phyloP scores from a whole-genome alignment of 1,139 yeast species.

The Blastobotrys indianensis region DNA sequence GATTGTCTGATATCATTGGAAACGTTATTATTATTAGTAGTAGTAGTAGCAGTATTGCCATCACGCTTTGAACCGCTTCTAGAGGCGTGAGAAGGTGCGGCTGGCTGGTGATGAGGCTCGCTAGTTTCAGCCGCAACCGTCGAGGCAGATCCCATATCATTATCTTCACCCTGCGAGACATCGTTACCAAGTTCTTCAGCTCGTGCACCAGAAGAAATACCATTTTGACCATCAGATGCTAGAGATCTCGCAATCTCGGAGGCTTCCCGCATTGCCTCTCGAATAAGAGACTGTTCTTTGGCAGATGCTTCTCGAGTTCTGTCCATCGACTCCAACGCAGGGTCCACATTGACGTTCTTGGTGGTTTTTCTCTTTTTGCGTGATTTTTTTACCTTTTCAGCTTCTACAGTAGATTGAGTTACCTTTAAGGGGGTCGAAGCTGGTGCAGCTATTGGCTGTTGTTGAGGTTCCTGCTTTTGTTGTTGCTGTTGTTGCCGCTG shows the following conservation, averaged over 20 bases:
- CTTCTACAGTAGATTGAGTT: neutral
- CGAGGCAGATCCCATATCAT: neutral
- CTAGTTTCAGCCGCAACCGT: neutral
- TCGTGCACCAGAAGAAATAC: no score
- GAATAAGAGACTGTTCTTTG: conserved; percentile 20
- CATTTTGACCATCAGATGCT: conserved; percentile 8
- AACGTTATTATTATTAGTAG: neutral
- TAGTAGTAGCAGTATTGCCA: neutral
- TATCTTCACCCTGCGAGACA: no score
- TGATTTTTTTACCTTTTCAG: neutral
- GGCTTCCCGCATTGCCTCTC: conserved; percentile 28
- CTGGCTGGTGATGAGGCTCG: neutral
- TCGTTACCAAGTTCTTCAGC: no score
- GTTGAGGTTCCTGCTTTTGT: no score
- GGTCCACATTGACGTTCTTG: conserved; percentile 13
- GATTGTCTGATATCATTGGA: neutral
- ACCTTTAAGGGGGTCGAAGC: no score
- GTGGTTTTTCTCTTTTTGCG: conserved; percentile 2
- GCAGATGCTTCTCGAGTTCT: conserved; percentile 5
- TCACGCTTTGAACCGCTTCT: neutral
- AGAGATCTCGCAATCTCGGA: conserved; percentile 25
- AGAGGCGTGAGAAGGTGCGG: neutral
- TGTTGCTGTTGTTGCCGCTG: no score
- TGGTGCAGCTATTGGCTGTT: no score
- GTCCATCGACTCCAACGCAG: conserved; percentile 10